A percentile compares a stretch with the other conserved stretches of the same genome.
Conservation (phyloP, 2,329 filamentous ascomycete species). For the Neocucurbitaria cava region DNA sequence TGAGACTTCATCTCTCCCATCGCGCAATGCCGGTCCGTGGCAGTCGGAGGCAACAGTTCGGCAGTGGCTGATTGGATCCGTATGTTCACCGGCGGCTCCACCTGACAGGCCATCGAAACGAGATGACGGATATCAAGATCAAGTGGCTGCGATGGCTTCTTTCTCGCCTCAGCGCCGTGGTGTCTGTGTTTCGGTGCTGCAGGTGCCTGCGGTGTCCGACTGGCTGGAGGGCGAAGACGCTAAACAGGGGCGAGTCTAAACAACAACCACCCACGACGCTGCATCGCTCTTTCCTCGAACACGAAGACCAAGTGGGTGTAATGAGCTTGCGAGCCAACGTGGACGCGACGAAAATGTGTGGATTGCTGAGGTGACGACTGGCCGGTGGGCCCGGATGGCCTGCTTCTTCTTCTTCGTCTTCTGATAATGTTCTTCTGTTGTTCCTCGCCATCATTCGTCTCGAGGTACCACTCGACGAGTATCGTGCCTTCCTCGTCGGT, state of each 20-base stretch:
- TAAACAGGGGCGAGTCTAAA: constrained; percentile 28
- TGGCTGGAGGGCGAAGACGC: constrained; percentile 24
- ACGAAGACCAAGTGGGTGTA: constrained; percentile 26
- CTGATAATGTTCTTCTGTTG: constrained; percentile 21
- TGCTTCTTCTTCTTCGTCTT: constrained; percentile 6
- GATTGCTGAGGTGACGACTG: constrained; percentile 17
- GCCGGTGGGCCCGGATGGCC: constrained; percentile 8
- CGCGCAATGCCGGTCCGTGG: constrained; percentile 23
- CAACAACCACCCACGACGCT: constrained; percentile 40
- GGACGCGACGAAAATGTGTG: constrained; percentile 17
- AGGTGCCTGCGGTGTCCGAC: constrained; percentile 22
- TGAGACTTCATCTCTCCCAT: constrained; percentile 15
- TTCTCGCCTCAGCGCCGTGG: constrained; percentile 17
- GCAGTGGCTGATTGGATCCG: constrained; percentile 31
- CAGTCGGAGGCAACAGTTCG: constrained; percentile 24
- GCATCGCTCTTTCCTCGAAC: constrained; percentile 31
- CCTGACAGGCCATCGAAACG: constrained; percentile 18
- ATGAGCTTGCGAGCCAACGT: constrained; percentile 22
- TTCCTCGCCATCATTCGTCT: constrained; percentile 18
- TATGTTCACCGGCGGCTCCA: constrained; percentile 9
- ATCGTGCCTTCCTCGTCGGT: constrained; percentile 26
- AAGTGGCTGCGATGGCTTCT: constrained; percentile 28
- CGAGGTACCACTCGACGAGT: constrained; percentile 7
- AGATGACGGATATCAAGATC: constrained; percentile 38
- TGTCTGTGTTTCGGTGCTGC: constrained; percentile 19